Evolutionary conservation across 129 eudicot species (phyloP).

Genomic region (Arctium minus): DNA sequence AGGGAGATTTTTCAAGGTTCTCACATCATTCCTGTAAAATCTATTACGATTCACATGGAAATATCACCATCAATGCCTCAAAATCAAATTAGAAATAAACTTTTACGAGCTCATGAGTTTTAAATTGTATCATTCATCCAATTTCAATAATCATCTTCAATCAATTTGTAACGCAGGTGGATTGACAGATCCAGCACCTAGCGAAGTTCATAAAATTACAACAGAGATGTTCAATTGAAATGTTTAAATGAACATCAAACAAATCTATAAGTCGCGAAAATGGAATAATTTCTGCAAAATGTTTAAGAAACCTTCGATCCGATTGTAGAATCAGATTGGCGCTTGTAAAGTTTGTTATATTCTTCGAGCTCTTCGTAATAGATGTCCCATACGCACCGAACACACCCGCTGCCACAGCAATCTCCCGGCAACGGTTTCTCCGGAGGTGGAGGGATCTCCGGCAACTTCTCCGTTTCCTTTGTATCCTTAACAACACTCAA

Average conservation of each 20-base stretch:
- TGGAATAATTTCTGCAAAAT: slow-evolving; percentile 1
- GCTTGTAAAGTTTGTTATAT: slow-evolving; percentile 43
- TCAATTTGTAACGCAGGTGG: background rate
- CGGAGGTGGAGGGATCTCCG: slow-evolving; percentile 68
- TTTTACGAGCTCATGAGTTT: background rate
- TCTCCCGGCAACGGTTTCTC: slow-evolving; percentile 94
- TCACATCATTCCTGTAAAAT: slow-evolving; percentile 44
- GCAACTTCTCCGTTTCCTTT: slow-evolving; percentile 25
- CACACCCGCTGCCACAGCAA: slow-evolving; percentile 92
- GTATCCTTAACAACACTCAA: slow-evolving; percentile 6
- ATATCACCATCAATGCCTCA: background rate
- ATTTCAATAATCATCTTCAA: slow-evolving; percentile 14
- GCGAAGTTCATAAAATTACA: slow-evolving; percentile 8
- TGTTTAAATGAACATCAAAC: slow-evolving; percentile 9
- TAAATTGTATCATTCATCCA: background rate
- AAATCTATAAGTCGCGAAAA: background rate
- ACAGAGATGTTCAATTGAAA: background rate
- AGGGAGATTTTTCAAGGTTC: slow-evolving; percentile 42
- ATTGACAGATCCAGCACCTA: background rate
- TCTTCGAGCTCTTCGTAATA: slow-evolving; percentile 79
- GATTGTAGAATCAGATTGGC: slow-evolving; percentile 25
- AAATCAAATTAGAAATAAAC: background rate
- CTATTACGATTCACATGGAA: slow-evolving; percentile 4
- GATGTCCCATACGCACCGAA: slow-evolving; percentile 88
- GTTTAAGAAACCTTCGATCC: slow-evolving; percentile 24